A percentile compares a stretch with the other conserved stretches of the same genome.
Evolutionary conservation across 1,284 basidiomycete genomes (phyloP).

Genomic region (Boletellus dicymbophilus): DNA sequence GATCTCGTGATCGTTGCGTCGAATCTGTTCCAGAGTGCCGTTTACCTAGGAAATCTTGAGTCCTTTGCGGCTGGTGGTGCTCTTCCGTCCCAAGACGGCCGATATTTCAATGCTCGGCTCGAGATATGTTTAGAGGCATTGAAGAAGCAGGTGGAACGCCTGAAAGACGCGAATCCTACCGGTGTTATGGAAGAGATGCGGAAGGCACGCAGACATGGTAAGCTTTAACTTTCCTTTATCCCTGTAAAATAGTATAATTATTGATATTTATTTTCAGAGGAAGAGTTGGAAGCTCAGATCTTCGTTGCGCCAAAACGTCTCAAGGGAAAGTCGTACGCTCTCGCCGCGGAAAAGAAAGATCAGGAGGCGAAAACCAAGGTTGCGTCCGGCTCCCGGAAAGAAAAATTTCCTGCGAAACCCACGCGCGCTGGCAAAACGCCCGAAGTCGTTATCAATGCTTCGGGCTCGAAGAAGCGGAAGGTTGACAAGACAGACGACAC

Average conservation of each 20-base stretch:
- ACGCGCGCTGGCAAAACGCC: conserved; percentile 45
- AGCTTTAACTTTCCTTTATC: no score
- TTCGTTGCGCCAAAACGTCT: conserved; percentile 65
- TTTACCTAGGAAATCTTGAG: conserved; percentile 78
- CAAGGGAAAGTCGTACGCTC: conserved; percentile 70
- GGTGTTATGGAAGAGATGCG: conserved; percentile 65
- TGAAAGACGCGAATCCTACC: conserved; percentile 62
- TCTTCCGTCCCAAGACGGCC: conserved; percentile 71
- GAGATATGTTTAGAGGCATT: conserved; percentile 63
- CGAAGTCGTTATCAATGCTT: conserved; percentile 51
- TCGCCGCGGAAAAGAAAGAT: conserved; percentile 45
- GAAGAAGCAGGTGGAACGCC: conserved; percentile 63
- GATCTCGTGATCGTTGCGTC: conserved; percentile 90
- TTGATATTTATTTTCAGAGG: conserved; percentile 35
- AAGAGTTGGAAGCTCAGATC: conserved; percentile 47
- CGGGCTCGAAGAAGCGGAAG: conserved; percentile 18
- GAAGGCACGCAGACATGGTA: conserved; percentile 59
- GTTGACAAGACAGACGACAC: conserved; percentile 24
- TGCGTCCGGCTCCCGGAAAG: conserved; percentile 7
- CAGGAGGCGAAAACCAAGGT: conserved; percentile 18
- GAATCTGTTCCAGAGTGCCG: conserved; percentile 77
- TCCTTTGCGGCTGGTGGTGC: conserved; percentile 66
- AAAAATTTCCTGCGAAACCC: conserved; percentile 29
- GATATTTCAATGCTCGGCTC: conserved; percentile 86
- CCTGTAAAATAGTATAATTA: no score